Base-by-base conservation (phyloP, 352 stramenopile species). In the Phytophthora hibernalis region DNA sequence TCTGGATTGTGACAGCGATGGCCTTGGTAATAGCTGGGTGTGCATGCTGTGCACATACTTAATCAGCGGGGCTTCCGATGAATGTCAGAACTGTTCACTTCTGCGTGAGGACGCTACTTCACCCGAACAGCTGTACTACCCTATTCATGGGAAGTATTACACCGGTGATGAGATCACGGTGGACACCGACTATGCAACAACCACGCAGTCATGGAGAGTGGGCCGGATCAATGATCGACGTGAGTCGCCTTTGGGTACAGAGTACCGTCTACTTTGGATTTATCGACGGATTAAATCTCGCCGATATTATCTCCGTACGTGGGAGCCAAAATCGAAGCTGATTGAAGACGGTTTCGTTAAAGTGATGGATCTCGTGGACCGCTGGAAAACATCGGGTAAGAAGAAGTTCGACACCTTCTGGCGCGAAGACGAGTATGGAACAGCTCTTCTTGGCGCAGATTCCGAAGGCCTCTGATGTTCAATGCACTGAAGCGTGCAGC, bases 101-200 rank as follows among this genome's bases (percentile, higher is more conserved):
- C 24, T 6, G 24, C 24, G 24, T 28, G 24, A 28, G 24, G 24
- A 6, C 5, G 24, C 31, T 37, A 13, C 31, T 37, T 10, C 8
- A 2, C 5, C 31, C 6, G 31, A 37, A 3, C 11, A 15, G 11
- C 31, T 45, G 24, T 61, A 47, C 40, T 53, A 24, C 5, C 24
- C 6, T 0, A 61, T 61, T 20, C 52, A 61, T 13, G 54, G 13
- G 4, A 18, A 52, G n/a, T 44, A 52, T 33, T 61, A 52, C n/a
- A 38, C 2, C 2, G 6, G 28, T 40, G 12, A 20, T 3, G 7
- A 47, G 3, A 9, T 53, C 10, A 61, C 40, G 8, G 54, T 61
- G 4, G 20, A 6, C 13, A 5, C 2, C n/a, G 28, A 61, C 10
- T 52, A 45, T 16, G 54, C 54, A 1, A 52, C 40, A 3, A 61